Base-by-base conservation (phyloP, 768 basidiomycete species). In the Auriculariales sp. region DNA sequence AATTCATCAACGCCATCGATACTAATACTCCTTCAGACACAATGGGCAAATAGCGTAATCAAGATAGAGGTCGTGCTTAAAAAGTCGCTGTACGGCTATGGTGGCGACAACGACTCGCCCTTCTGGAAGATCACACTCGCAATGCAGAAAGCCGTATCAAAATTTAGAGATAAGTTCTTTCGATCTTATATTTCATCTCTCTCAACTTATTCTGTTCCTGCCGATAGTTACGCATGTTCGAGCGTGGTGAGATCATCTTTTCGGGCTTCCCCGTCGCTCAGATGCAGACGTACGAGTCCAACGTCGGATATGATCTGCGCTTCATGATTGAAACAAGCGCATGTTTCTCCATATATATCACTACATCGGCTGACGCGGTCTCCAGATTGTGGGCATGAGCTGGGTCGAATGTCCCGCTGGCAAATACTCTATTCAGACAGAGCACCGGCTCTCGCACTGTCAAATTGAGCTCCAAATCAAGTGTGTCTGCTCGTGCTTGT, bases 291-390 rank as follows among this genome's bases (percentile, higher is more conserved):
- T 99, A 73, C 54, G 95, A 99, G 64, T 95, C 92, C 58, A 98
- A 98, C 60, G 87, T 99, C 49, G 79, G 78, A 0, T 99, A 89
- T 59, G 79, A 75, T 3, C 68, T 99, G 47, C 79, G 95, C 6
- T 98, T 97, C 64, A 99, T 99, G 95, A 94, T 99, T 53, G 95
- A 99, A 60, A 84, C 88, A 4, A 82, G 91, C 72, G 93, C 89
- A 19, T 19, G 62, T 56, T 54, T 3, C 1, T 29, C n/a, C 7
- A 46, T 46, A 30, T 25, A 9, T 27, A 27, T 46, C 15, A 28
- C 7, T 4, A 27, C 31, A 7, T 46, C 27, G 32, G 27, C 31
- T 24, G 5, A 32, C 22, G n/a, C 9, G 3, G 27, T 15, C 5
- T 3, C 1, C 54, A 92, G 88, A 81, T 99, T 28, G 82, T 93